A percentile compares a stretch with the other conserved stretches of the same genome.
Evolutionary conservation across 2,329 filamentous ascomycete species (phyloP).

Genomic region (Thermoascus crustaceus): DNA sequence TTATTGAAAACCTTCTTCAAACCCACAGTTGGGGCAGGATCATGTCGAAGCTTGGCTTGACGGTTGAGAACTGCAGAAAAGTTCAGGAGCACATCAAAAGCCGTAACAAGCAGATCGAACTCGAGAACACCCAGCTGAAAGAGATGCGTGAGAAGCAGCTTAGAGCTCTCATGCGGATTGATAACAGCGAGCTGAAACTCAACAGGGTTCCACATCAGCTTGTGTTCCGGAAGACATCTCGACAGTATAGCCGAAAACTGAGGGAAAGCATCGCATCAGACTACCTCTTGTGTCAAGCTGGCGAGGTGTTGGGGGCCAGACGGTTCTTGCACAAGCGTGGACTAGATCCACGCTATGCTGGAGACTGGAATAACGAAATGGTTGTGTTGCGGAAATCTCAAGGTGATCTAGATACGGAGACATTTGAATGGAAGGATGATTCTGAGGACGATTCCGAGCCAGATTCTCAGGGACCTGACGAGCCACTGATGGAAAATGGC

Average conservation of each 20-base stretch:
- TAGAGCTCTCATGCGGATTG: constrained; percentile 20
- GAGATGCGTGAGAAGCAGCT: constrained; percentile 30
- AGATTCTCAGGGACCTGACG: not conserved
- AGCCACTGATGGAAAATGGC: not conserved
- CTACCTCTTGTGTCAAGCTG: constrained; percentile 21
- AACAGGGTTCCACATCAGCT: constrained; percentile 19
- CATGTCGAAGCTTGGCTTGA: constrained; percentile 19
- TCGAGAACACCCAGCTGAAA: constrained; percentile 21
- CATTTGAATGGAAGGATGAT: constrained; percentile 13
- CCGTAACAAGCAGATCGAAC: constrained; percentile 19
- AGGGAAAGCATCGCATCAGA: constrained; percentile 10
- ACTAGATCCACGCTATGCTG: constrained; percentile 22
- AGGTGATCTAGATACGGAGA: constrained; percentile 6
- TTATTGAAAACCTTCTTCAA: constrained; percentile 24
- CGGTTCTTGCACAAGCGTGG: constrained; percentile 22
- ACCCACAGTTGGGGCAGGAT: constrained; percentile 14
- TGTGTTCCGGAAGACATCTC: constrained; percentile 20
- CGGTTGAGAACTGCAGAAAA: constrained; percentile 13
- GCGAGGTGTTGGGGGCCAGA: constrained; percentile 24
- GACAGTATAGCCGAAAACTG: constrained; percentile 11
- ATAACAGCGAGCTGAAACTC: constrained; percentile 21
- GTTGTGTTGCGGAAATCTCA: constrained; percentile 10
- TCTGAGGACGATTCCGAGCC: not conserved
- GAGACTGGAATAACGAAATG: constrained; percentile 25
- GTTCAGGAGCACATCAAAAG: constrained; percentile 11